phyloP scores from a whole-genome alignment of 2,329 filamentous ascomycete species.

The Beauveria asiatica region DNA sequence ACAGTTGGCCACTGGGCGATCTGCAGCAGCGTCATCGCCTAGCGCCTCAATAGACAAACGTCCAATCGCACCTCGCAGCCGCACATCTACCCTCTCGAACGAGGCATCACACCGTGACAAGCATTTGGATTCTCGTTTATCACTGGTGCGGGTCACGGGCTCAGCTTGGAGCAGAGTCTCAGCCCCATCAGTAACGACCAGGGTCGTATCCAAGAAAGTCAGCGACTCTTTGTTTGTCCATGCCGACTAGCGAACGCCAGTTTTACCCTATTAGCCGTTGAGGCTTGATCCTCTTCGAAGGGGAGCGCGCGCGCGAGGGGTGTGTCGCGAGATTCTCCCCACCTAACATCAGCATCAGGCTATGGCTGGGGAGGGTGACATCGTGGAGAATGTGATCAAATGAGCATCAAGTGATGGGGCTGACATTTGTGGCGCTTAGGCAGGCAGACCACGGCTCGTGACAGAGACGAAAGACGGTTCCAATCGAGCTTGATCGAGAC shows the following conservation, averaged over 20 bases:
- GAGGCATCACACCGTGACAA: neutral
- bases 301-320: neutral
- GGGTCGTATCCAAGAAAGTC: neutral
- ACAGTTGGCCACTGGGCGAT: neutral
- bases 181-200: neutral
- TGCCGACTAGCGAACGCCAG: neutral
- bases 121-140: slow-evolving; percentile 12
- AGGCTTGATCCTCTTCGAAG: neutral
- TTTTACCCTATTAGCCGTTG: neutral
- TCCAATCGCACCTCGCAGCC: neutral
- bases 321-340: neutral
- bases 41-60: neutral
- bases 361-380: neutral
- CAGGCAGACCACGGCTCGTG: neutral
- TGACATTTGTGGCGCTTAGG: neutral
- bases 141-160: neutral
- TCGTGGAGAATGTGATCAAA: neutral
- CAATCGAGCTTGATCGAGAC: neutral
- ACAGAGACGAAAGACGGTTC: neutral
- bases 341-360: neutral
- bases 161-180: neutral
- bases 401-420: neutral
- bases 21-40: neutral
- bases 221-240: neutral
- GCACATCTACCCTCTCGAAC: neutral